Base-by-base conservation (phyloP, 108 stramenopile genomes). In the Cyclotella choctawhatcheeana region DNA sequence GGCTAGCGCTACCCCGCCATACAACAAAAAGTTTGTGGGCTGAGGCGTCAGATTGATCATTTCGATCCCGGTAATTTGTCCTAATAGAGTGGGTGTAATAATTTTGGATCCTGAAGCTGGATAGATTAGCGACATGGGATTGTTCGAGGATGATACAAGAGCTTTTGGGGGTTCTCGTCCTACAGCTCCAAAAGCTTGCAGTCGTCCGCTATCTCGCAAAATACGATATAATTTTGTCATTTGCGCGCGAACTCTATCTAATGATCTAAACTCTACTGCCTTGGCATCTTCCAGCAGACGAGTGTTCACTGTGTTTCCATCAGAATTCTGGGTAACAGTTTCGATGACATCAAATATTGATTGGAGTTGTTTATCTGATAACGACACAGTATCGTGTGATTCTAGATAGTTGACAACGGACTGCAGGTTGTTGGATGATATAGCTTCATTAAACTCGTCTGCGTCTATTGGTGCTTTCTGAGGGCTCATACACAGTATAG, bases 151-250 rank as follows among this genome's bases (percentile, higher is more conserved):
- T 18, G 67, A 64, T 44, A 27, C 45, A 2, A 61, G 59, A 8
- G 72, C 21, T 12, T 59, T 44, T 0, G 71, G 72, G 16, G 72
- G 68, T 3, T 34, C 27, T 6, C 81, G 81, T 25, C 71, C 72
- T 32, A 86, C 59, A 0, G 90, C 85, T 29, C 93, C 93, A 73
- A 86, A 94, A 1, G 86, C 56, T 0, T 58, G 50, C 45, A 94
- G 64, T 47, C 85, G 62, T 17, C 83, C 85, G 1, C 47, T 69
- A 5, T 85, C 84, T 44, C 82, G 64, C 26, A 91, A 40, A 14
- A 80, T 50, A n/a, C 70, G 29, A 64, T 94, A 94, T 76, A 94
- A 81, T 20, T 83, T 66, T 6, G 93, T 85, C 93, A 94, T 94
- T 77, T 89, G 88, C 1, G 70, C 70, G 13, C 93, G 76, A 6